Evolutionary conservation across 257 asterid genomes (phyloP).

Genomic region (Anisodus tanguticus): DNA sequence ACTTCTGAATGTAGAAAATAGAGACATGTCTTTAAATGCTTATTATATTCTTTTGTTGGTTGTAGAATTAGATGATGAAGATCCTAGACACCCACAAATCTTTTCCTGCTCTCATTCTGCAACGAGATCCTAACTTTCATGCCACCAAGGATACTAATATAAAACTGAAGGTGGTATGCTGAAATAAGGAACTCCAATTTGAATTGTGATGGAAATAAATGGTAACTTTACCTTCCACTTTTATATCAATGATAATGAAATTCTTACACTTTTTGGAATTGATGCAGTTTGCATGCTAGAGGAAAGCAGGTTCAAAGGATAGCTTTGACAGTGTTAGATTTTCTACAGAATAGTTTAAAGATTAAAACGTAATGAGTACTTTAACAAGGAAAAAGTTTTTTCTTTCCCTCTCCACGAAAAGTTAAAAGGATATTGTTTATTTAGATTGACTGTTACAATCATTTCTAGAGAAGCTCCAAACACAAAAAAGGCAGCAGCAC

Average conservation of each 20-base stretch:
- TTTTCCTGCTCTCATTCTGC: not conserved
- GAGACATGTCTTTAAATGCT: not conserved
- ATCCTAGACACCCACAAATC: not conserved
- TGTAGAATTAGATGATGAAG: not conserved
- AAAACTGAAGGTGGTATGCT: not conserved
- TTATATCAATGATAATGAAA: not conserved
- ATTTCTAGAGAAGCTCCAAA: conserved; percentile 9
- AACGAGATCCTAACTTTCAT: not conserved
- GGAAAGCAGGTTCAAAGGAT: conserved; percentile 14
- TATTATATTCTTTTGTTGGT: not conserved
- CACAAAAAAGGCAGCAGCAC: not conserved
- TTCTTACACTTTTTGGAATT: not conserved
- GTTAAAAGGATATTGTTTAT: not conserved
- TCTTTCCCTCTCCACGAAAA: not conserved
- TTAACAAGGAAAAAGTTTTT: not conserved
- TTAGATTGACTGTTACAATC: not conserved
- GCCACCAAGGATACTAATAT: not conserved
- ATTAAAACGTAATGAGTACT: not conserved
- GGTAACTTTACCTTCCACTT: not conserved
- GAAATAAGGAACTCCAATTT: not conserved
- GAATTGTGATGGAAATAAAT: conserved; percentile 2
- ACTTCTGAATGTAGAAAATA: not conserved
- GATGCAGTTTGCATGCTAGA: not conserved
- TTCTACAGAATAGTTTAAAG: not conserved
- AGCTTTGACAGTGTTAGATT: not conserved